phyloP scores from a whole-genome alignment of 805 yeast species.

The Priceomyces castillae region DNA sequence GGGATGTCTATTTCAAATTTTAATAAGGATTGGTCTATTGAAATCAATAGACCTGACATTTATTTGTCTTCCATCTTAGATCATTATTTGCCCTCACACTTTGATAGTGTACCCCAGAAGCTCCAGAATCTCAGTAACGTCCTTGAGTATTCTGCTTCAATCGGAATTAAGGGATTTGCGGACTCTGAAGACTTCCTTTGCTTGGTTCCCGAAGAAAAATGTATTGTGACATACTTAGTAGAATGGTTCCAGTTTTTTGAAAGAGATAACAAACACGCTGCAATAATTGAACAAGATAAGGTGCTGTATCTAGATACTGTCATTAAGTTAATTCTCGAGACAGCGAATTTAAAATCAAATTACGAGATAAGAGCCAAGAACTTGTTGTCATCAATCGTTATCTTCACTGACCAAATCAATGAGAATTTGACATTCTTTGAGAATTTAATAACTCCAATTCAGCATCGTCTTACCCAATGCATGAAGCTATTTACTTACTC shows the following conservation, averaged over 20 bases:
- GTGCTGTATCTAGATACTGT: conserved; percentile 7
- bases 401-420: conserved; percentile 7
- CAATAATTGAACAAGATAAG: background rate
- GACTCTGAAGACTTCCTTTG: conserved; percentile 54
- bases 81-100: conserved; percentile 23
- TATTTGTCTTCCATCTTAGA: conserved; percentile 38
- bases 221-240: conserved; percentile 55
- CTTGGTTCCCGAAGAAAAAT: conserved; percentile 56
- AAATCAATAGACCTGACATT: conserved; percentile 48
- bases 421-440: conserved; percentile 5
- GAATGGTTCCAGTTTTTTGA: conserved; percentile 53
- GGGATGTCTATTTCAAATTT: conserved; percentile 43
- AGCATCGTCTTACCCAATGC: conserved; percentile 4
- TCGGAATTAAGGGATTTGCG: conserved; percentile 51
- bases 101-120: conserved; percentile 20
- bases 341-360: conserved; percentile 23
- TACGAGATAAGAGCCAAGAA: conserved; percentile 32
- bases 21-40: conserved; percentile 51
- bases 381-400: conserved; percentile 24
- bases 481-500: conserved; percentile 3
- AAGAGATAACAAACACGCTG: conserved; percentile 5
- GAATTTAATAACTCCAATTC: conserved; percentile 3
- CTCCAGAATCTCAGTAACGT: conserved; percentile 33
- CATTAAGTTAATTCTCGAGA: conserved; percentile 11
- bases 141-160: conserved; percentile 39